These are phyloP conservation scores for Paraconiothyrium sp. DNA, from an alignment of 2,329 filamentous ascomycete genomes.

Conservation along the genomic window DNA sequence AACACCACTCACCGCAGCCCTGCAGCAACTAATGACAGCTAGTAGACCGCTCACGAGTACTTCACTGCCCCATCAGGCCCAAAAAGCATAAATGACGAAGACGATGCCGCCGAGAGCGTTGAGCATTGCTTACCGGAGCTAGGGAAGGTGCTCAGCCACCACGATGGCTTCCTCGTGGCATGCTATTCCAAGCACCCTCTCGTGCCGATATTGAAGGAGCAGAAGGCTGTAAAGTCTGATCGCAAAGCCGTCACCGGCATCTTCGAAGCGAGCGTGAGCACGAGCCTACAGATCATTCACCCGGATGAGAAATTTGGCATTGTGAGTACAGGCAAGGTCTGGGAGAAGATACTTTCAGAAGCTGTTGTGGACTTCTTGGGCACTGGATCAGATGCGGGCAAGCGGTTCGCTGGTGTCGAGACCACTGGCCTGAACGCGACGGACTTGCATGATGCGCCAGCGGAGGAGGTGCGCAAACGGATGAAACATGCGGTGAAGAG, in stretches of 20 bases:
- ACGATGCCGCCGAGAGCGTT: constrained; percentile 72
- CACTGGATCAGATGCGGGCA: constrained; percentile 43
- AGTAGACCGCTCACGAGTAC: constrained; percentile 61
- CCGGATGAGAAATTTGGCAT: constrained; percentile 76
- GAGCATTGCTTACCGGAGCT: constrained; percentile 69
- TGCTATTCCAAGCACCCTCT: constrained; percentile 89
- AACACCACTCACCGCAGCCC: constrained; percentile 34
- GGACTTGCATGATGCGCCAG: constrained; percentile 77
- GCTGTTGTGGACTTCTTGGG: constrained; percentile 75
- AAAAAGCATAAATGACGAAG: constrained; percentile 79
- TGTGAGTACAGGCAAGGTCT: constrained; percentile 85
- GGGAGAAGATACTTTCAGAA: constrained; percentile 75
- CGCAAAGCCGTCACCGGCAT: constrained; percentile 77
- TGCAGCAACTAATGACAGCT: constrained; percentile 54
- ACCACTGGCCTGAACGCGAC: constrained; percentile 83
- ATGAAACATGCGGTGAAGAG: constrained; percentile 75
- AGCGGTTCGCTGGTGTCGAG: constrained; percentile 79
- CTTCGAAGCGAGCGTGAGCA: constrained; percentile 81
- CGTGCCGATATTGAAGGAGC: constrained; percentile 67
- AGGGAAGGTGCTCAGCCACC: constrained; percentile 54
- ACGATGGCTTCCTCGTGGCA: constrained; percentile 84
- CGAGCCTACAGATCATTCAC: constrained; percentile 66
- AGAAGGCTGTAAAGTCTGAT: constrained; percentile 46
- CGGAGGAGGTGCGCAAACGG: constrained; percentile 69
- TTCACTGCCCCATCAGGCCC: constrained; percentile 76